Evolutionary conservation across 352 stramenopile genomes (phyloP), one percentile per base, ranked within the genome.

Genomic region (Nothophytophthora sp.): DNA sequence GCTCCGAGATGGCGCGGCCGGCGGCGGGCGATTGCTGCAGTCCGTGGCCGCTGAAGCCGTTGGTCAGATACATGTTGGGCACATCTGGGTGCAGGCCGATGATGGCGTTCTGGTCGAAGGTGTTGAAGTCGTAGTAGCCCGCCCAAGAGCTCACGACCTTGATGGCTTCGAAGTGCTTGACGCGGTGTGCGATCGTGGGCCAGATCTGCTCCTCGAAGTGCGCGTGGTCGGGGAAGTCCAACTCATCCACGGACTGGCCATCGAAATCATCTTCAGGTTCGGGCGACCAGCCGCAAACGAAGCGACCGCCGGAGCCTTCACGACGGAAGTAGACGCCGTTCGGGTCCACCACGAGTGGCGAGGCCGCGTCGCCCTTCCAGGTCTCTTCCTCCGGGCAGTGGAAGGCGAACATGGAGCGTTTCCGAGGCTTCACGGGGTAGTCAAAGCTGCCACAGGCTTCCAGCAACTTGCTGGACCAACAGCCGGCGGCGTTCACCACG

Each of bases 91-190:
- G 84, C 24, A 77, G 43, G 25, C 76, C 84, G 20, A 95, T 89
- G 61, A 95, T 92, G 13, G 81, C 84, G 37, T 94, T 94, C 69
- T 94, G 84, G 60, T 95, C 84, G 23, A 92, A 86, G 15, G 80
- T 92, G 66, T 95, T 92, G 75, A 87, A 95, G 52, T 95, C 84
- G 61, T 95, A 95, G 61, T 82, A 95, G 7, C 84, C 84, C 23
- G 84, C 74, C 84, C 84, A 95, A 6, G 73, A 60, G 33, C 73
- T 86, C 20, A 89, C n/a, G 2, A 92, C 47, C 53, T 95, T 92
- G 55, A 95, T 83, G 27, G 72, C 75, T 45, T 95, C 81, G 34
- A 95, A 92, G 16, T 76, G 63, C 24, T 83, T 73, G 10, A 95
- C 82, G 20, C 84, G 77, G 38, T 75, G 55, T 2, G 84, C 84